These are phyloP conservation scores for Hansenula lynferdii DNA, from an alignment of 1,139 yeast species.

Conservation along the genomic window DNA sequence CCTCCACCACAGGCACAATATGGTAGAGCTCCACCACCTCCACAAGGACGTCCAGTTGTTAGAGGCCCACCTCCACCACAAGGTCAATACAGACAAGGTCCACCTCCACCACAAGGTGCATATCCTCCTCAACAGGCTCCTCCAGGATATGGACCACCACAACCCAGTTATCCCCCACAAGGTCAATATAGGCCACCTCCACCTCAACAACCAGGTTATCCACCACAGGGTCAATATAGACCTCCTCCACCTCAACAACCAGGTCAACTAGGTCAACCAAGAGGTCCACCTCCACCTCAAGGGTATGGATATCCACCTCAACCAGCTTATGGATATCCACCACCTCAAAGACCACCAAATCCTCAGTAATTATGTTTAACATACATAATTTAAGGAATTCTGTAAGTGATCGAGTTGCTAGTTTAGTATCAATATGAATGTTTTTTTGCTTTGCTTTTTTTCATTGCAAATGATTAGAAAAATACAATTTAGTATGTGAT, in stretches of 20 bases:
- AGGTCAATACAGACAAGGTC: conserved; percentile 1
- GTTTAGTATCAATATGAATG: no score
- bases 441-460: no score
- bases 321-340: not conserved
- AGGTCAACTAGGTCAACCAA: not conserved
- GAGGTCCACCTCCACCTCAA: not conserved
- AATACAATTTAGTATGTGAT: no score
- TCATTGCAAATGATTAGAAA: no score
- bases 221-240: not conserved
- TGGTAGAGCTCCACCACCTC: not conserved
- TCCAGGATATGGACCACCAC: not conserved
- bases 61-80: not conserved
- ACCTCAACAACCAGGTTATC: conserved; percentile 1
- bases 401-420: no score
- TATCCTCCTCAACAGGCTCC: not conserved
- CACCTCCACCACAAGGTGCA: conserved; percentile 1
- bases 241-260: not conserved
- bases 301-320: conserved; percentile 1
- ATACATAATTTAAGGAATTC: no score
- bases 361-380: no score
- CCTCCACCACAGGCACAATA: not conserved
- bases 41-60: conserved; percentile 2
- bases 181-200: conserved; percentile 1
- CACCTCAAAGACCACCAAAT: not conserved
- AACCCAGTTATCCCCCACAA: not conserved